Conservation (phyloP, 2,329 filamentous ascomycete genomes). For the Trichoderma semiorbis region DNA sequence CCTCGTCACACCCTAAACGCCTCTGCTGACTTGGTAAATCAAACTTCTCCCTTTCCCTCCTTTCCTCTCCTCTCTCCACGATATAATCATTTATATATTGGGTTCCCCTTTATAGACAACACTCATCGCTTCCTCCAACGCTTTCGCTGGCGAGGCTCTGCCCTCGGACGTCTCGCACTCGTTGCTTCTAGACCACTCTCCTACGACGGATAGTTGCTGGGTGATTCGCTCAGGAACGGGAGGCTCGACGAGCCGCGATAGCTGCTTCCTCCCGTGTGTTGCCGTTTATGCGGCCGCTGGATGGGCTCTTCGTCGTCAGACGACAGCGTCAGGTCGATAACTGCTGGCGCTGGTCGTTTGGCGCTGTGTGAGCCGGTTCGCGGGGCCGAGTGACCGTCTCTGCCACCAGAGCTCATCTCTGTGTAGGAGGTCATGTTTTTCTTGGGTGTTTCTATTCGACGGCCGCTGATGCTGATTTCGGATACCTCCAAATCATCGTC, state of each 20-base stretch:
- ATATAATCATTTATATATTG: not conserved
- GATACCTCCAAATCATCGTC: constrained; percentile 49
- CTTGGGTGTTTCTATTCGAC: constrained; percentile 37
- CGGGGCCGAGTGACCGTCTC: constrained; percentile 36
- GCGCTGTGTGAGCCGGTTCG: constrained; percentile 35
- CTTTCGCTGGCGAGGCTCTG: not conserved
- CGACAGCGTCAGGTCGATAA: constrained; percentile 59
- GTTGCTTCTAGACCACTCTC: not conserved
- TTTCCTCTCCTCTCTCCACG: too few relatives aligned
- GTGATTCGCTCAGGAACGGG: constrained; percentile 17
- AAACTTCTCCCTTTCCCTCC: not conserved
- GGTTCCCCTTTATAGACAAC: not conserved
- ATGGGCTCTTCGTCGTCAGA: constrained; percentile 50
- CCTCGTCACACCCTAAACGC: constrained; percentile 22
- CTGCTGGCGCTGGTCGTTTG: constrained; percentile 50
- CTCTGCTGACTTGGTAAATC: constrained; percentile 18
- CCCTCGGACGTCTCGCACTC: not conserved
- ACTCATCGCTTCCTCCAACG: not conserved
- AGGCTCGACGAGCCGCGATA: constrained; percentile 19
- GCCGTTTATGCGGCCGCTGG: constrained; percentile 47
- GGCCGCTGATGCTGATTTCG: constrained; percentile 37
- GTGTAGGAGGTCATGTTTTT: constrained; percentile 34
- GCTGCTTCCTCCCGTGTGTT: constrained; percentile 32
- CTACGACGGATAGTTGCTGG: constrained; percentile 8
- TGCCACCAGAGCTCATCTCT: constrained; percentile 36